Base-by-base conservation (phyloP, 179 eudicot genomes). In the Beta corolliflora region DNA sequence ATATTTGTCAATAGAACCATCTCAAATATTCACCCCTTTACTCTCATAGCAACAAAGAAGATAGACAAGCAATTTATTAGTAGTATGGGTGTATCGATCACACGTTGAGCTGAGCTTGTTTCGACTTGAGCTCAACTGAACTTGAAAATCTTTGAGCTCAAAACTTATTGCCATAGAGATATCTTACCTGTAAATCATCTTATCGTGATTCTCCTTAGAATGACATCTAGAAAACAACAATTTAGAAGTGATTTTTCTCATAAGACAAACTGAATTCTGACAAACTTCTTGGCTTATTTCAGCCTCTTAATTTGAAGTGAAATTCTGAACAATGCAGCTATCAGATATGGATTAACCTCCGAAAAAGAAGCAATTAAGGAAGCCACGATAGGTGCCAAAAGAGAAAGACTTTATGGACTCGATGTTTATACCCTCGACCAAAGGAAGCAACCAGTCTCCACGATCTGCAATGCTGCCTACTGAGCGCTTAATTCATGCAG, bases 401-500 rank as follows among this genome's bases (percentile, higher is more conserved):
- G 73, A 78, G 75, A 75, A 72, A 23, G 21, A 77, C 72, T 21
- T 29, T 41, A 10, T 63, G 70, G 52, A 60, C 63, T 70, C 80
- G 10, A 25, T 18, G 52, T 13, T 52, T 18, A 75, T 41, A 58
- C 9, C 74, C 25, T 21, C 76, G 1, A 55, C 50, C 58, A 52
- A 45, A 29, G 74, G 64, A 46, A 65, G 48, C 77, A 72, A 50
- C 46, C 68, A 71, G 36, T 60, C 7, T 16, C 53, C 71, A 7
- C 61, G 23, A 31, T 6, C 60, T 66, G 66, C 59, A 66, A 78
- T 56, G 54, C 63, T 0, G 45, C 82, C 85, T 66, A 16, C 73
- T 65, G 75, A 66, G 44, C 85, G 71, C 60, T 78, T 83, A 78
- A 5, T 78, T 52, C 71, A 67, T 14, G 79, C 65, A 19, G 82